Conservation (phyloP, 768 basidiomycete genomes). For the Russula brevipes region DNA sequence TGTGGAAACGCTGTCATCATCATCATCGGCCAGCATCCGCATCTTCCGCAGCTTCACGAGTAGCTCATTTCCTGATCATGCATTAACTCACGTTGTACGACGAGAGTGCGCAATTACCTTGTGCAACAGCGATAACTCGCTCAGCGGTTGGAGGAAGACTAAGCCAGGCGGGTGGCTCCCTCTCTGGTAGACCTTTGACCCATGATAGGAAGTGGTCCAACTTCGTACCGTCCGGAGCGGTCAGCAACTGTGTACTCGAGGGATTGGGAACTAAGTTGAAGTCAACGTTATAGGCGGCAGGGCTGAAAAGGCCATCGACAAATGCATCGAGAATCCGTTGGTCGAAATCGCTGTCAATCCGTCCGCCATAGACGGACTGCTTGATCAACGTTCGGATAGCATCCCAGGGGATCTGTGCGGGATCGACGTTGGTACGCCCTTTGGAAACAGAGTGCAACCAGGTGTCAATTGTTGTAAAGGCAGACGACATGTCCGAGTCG, state of each 20-base stretch:
- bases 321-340: conserved; percentile 90
- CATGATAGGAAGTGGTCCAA: conserved; percentile 86
- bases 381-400: conserved; percentile 92
- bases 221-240: conserved; percentile 87
- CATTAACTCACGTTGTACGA: conserved; percentile 6
- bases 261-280: conserved; percentile 78
- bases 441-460: conserved; percentile 81
- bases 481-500: conserved; percentile 94
- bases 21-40: conserved; percentile 83
- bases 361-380: conserved; percentile 92
- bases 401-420: conserved; percentile 88
- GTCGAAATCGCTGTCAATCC: conserved; percentile 93
- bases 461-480: conserved; percentile 84
- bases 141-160: conserved; percentile 91
- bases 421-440: conserved; percentile 89
- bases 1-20: conserved; percentile 53
- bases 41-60: conserved; percentile 89
- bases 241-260: conserved; percentile 51
- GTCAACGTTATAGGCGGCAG: conserved; percentile 86
- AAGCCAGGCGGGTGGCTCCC: conserved; percentile 92
- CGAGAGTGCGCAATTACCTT: conserved; percentile 51
- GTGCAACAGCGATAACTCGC: conserved; percentile 82
- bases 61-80: conserved; percentile 62
- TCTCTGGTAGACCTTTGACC: conserved; percentile 85
- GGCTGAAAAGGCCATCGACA: conserved; percentile 84